phyloP scores from a whole-genome alignment of 306 rosid genomes.

The Mucuna pruriens region DNA sequence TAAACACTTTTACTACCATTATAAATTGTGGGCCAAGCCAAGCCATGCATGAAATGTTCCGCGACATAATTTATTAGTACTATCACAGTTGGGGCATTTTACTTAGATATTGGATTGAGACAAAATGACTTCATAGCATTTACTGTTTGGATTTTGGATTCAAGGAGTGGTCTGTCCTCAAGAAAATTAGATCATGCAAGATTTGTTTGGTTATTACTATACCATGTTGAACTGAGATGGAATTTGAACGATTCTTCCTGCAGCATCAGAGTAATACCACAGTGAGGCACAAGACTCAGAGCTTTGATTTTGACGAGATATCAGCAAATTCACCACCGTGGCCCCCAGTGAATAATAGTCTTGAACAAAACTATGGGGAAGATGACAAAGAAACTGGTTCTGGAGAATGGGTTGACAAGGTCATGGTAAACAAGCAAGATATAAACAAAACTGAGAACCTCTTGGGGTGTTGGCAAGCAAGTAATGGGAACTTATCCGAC shows the following conservation, averaged over 20 bases:
- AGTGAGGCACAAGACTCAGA: constrained; percentile 60
- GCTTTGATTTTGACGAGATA: constrained; percentile 87
- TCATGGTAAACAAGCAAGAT: constrained; percentile 97
- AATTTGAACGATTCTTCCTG: constrained; percentile 33
- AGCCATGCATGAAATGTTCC: constrained; percentile 12
- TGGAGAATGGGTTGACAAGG: constrained; percentile 96
- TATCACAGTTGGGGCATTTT: not conserved
- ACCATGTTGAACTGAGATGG: constrained; percentile 8
- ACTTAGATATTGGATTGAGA: not conserved
- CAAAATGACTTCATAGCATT: not conserved
- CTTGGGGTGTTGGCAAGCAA: constrained; percentile 72
- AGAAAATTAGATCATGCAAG: not conserved
- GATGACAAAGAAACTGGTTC: constrained; percentile 75
- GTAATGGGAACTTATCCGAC: constrained; percentile 70
- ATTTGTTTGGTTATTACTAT: constrained; percentile 9
- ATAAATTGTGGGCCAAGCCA: constrained; percentile 6
- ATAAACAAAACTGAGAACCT: constrained; percentile 62
- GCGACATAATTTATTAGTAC: constrained; percentile 1
- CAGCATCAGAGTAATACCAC: constrained; percentile 64
- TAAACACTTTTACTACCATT: not conserved
- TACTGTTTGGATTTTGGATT: not conserved
- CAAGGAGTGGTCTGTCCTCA: not conserved
- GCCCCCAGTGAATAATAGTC: constrained; percentile 74
- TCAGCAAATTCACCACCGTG: constrained; percentile 86
- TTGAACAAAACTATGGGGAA: constrained; percentile 58